phyloP scores from a whole-genome alignment of 106 monocot species.

The Acorus gramineus region DNA sequence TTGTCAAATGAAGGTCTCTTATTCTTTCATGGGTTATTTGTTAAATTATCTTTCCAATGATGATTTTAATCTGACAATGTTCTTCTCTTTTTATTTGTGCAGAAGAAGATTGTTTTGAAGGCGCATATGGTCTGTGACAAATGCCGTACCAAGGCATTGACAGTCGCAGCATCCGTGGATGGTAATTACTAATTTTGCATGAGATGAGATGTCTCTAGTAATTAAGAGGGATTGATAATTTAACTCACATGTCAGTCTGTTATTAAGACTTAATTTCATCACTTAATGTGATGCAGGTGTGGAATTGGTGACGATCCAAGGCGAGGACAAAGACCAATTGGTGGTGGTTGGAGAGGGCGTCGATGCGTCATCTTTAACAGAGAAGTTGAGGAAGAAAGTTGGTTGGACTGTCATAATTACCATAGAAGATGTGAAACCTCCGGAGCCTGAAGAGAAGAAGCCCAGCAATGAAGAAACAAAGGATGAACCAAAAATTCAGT shows the following conservation, averaged over 20 bases:
- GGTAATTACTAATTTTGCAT: too few relatives aligned
- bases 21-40: too few relatives aligned
- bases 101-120: constrained; percentile 20
- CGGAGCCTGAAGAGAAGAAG: neutral
- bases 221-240: too few relatives aligned
- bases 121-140: constrained; percentile 2
- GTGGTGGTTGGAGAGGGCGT: constrained; percentile 15
- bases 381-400: constrained; percentile 17
- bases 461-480: too few relatives aligned
- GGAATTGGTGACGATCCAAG: constrained; percentile 2
- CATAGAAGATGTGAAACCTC: neutral
- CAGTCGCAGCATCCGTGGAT: constrained; percentile 1
- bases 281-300: constrained; percentile 1
- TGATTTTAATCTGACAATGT: too few relatives aligned
- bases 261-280: too few relatives aligned
- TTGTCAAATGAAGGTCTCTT: too few relatives aligned
- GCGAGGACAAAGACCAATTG: constrained; percentile 6
- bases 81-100: too few relatives aligned
- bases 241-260: too few relatives aligned
- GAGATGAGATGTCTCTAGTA: too few relatives aligned
- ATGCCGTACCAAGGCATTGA: constrained; percentile 13
- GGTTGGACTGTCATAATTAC: constrained; percentile 7
- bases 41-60: too few relatives aligned
- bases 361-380: constrained; percentile 4
- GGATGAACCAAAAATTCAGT: too few relatives aligned